Conservation (phyloP, 257 asterid species). For the Ilex aquifolium region DNA sequence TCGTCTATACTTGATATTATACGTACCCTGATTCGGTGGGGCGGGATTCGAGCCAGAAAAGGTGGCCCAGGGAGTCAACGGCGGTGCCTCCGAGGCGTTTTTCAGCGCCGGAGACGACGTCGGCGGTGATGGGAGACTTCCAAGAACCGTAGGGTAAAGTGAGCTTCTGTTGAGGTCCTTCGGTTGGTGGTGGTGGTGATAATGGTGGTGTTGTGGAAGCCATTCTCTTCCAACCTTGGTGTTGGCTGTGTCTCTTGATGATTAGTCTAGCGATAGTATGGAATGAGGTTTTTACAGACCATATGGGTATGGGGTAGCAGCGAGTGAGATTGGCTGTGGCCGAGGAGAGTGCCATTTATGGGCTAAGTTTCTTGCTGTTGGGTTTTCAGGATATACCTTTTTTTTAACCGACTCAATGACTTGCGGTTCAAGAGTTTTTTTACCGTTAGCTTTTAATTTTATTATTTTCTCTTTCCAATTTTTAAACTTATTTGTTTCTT, state of each 20-base stretch:
- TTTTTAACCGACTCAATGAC: too few relatives aligned
- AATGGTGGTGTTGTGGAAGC: conserved; percentile 9
- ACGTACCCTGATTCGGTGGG: conserved; percentile 81
- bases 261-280: not conserved
- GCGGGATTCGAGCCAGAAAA: conserved; percentile 78
- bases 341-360: conserved; percentile 22
- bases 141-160: conserved; percentile 88
- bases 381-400: too few relatives aligned
- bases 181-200: conserved; percentile 1
- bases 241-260: conserved; percentile 1
- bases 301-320: not conserved
- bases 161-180: conserved; percentile 16
- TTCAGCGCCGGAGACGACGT: conserved; percentile 65
- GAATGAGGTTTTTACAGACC: conserved; percentile 4
- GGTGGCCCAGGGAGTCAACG: conserved; percentile 55
- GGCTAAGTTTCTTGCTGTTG: not conserved
- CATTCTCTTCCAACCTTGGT: conserved; percentile 13
- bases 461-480: too few relatives aligned
- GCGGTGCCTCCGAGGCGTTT: conserved; percentile 73
- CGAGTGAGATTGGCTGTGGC: conserved; percentile 19
- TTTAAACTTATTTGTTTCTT: too few relatives aligned
- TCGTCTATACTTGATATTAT: too few relatives aligned
- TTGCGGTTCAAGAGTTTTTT: too few relatives aligned
- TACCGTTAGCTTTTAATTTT: too few relatives aligned
- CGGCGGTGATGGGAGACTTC: conserved; percentile 93